Evolutionary conservation across 2,329 filamentous ascomycete genomes (phyloP).

Genomic region (Xylaria sp.): DNA sequence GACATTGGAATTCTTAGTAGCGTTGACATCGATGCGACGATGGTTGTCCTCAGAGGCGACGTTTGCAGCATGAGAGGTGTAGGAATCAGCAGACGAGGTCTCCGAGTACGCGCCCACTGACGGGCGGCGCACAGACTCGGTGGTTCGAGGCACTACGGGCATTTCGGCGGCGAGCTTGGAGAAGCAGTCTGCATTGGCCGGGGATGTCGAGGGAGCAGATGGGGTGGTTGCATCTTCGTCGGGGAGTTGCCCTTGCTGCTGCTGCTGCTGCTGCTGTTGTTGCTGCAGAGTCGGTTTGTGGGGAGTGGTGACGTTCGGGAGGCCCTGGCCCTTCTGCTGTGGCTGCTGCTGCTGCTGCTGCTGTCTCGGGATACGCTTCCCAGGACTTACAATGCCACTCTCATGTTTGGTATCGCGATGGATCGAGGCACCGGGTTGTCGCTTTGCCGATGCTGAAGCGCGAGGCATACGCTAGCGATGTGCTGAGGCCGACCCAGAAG

Average conservation of each 20-base stretch:
- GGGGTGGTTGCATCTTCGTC: slow-evolving; percentile 32
- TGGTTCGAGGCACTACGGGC: slow-evolving; percentile 38
- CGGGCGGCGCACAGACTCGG: slow-evolving; percentile 35
- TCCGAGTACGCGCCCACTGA: slow-evolving; percentile 47
- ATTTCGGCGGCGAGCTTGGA: slow-evolving; percentile 36
- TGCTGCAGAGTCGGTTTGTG: slow-evolving; percentile 17
- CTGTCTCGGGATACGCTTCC: slow-evolving; percentile 50
- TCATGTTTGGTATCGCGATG: slow-evolving; percentile 74
- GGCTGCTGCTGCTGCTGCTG: slow-evolving; percentile 27
- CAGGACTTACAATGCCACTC: slow-evolving; percentile 77
- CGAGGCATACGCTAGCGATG: slow-evolving; percentile 53
- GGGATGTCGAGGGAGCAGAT: slow-evolving; percentile 33
- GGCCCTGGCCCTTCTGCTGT: slow-evolving; percentile 41
- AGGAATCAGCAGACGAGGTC: slow-evolving; percentile 50
- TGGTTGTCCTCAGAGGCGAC: slow-evolving; percentile 45
- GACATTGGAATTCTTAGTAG: slow-evolving; percentile 60
- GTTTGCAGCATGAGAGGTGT: slow-evolving; percentile 36
- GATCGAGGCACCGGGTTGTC: slow-evolving; percentile 55
- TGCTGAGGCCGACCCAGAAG: slow-evolving; percentile 41
- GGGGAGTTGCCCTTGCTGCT: slow-evolving; percentile 22
- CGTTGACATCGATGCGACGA: slow-evolving; percentile 65
- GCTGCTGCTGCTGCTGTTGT: slow-evolving; percentile 18
- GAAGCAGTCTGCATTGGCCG: slow-evolving; percentile 35
- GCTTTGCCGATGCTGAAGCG: slow-evolving; percentile 53
- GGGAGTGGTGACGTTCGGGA: slow-evolving; percentile 35